These are phyloP conservation scores for Podaxis carcinomalis DNA, from an alignment of 768 basidiomycete species.

Conservation along the genomic window DNA sequence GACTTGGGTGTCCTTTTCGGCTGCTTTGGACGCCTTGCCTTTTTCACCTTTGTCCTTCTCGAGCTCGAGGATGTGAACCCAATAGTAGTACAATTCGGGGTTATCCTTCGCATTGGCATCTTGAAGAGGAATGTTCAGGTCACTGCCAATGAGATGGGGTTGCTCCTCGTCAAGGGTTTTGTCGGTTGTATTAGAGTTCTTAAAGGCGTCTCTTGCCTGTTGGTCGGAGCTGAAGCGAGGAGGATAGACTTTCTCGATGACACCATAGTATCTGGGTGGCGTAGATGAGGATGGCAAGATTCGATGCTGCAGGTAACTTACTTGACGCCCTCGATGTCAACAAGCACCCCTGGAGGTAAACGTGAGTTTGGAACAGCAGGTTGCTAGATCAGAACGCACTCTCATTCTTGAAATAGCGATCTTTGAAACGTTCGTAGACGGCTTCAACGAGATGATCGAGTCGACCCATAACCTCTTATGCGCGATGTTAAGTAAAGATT, in stretches of 20 bases:
- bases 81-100: constrained; percentile 81
- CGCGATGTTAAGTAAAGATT: constrained; percentile 15
- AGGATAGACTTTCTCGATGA: constrained; percentile 74
- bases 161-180: constrained; percentile 41
- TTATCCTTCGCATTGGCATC: constrained; percentile 72
- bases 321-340: constrained; percentile 88
- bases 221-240: constrained; percentile 48
- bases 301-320: constrained; percentile 28
- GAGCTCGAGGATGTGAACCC: constrained; percentile 79
- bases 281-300: constrained; percentile 13
- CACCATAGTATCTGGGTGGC: constrained; percentile 68
- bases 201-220: constrained; percentile 46
- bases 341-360: constrained; percentile 63
- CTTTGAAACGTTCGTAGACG: constrained; percentile 93
- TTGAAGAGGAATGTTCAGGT: constrained; percentile 72
- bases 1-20: constrained; percentile 53
- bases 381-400: constrained; percentile 47
- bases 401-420: constrained; percentile 90
- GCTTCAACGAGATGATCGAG: constrained; percentile 93
- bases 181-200: constrained; percentile 38
- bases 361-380: constrained; percentile 16
- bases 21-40: constrained; percentile 47
- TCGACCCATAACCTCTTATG: constrained; percentile 90
- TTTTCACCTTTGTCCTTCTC: constrained; percentile 67
- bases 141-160: constrained; percentile 70